phyloP scores from a whole-genome alignment of 306 rosid species.

The Prunus salicina region DNA sequence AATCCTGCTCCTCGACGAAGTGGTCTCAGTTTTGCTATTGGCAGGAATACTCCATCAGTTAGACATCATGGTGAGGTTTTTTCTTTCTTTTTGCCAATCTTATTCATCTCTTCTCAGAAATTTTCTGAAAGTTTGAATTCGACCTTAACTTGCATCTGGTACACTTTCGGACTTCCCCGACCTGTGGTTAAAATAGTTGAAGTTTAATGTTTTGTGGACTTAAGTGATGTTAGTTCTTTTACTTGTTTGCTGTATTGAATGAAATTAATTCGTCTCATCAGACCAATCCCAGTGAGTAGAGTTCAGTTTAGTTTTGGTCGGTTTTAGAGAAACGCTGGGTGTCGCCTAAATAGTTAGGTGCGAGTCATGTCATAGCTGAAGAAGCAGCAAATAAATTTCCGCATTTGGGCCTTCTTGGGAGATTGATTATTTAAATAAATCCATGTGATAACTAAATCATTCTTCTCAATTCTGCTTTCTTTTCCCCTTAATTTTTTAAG shows the following conservation, averaged over 20 bases:
- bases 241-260: not conserved
- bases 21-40: constrained; percentile 85
- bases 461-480: not conserved
- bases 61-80: constrained; percentile 44
- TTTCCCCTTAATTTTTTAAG: not conserved
- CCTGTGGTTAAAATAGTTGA: too few relatives aligned
- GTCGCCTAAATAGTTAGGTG: not conserved
- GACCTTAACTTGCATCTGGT: not conserved
- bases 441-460: not conserved
- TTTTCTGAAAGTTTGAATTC: not conserved
- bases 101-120: not conserved
- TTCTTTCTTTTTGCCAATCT: not conserved
- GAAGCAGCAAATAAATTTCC: too few relatives aligned
- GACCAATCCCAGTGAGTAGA: not conserved
- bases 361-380: not conserved
- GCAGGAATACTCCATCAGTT: constrained; percentile 34
- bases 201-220: not conserved
- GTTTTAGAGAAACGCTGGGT: too few relatives aligned
- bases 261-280: not conserved
- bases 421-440: too few relatives aligned
- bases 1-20: constrained; percentile 46
- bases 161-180: not conserved
- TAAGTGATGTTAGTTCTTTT: too few relatives aligned
- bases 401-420: too few relatives aligned
- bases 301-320: too few relatives aligned